Evolutionary conservation across 106 monocot species (phyloP), one percentile per base, ranked within the genome.

Genomic region (Dendrobium catenatum): DNA sequence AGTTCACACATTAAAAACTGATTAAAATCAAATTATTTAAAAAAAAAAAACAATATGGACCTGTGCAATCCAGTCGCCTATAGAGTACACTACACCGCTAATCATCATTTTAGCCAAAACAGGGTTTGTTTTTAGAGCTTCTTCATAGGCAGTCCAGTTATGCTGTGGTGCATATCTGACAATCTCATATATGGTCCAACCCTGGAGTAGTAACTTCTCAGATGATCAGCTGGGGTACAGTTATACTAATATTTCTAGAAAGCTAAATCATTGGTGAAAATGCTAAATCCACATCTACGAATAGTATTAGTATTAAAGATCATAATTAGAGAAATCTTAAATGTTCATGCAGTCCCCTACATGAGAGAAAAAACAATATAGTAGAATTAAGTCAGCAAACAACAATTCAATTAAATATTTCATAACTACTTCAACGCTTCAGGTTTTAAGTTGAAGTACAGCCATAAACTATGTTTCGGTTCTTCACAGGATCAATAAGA

Each of bases 1-100:
- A 20, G n/a, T 76, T 73, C 55, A 26, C 20, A 16, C 15, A 51
- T 51, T 51, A 64, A 72, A 41, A 75, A 6, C 2, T 16, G 41
- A 31, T 75, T 49, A 9, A 54, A n/a, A 8, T 54, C 18, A 9
- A 13, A 43, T 15, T 2, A 66, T 48, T 47, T 20, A 76, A 22
- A 24, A 68, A 55, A 8, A 80, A 80, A 48, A 76, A 40, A 46
- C 70, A 17, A 20, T 33, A 76, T 79, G 42, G 54, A 92, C 96
- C 94, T 94, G 96, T 10, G 96, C 92, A 80, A 97, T 97, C 96
- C 96, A 97, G 74, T 97, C 96, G 31, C 96, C 96, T 56, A 97
- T 10, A 66, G 94, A 94, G 80, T 97, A 97, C 72, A 97, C 96
- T 10, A 97, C 83, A 16, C 96, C 96, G 80, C 96, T 94, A 44